Conservation (phyloP, 768 basidiomycete genomes). For the Coprinellus micaceus region DNA sequence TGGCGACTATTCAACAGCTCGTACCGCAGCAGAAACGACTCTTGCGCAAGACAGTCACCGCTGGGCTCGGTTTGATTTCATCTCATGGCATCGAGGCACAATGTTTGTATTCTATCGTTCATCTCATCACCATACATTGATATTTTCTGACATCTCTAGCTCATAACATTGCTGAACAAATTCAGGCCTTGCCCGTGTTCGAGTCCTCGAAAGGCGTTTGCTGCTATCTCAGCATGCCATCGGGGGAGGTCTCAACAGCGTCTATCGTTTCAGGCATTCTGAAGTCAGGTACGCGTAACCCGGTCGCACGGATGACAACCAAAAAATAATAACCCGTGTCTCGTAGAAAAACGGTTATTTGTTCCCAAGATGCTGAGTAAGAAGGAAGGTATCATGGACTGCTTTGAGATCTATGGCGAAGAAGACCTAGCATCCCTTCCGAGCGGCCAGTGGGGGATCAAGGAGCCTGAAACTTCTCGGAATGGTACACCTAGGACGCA, state of each 20-base stretch:
- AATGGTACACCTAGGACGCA: constrained; percentile 41
- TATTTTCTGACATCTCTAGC: constrained; percentile 3
- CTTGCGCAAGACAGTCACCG: constrained; percentile 49
- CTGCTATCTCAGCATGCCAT: constrained; percentile 81
- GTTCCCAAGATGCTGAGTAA: constrained; percentile 59
- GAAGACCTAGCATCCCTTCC: constrained; percentile 58
- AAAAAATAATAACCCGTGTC: not conserved
- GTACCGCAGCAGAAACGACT: constrained; percentile 43
- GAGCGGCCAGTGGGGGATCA: constrained; percentile 70
- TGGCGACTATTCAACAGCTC: constrained; percentile 6
- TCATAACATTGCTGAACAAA: constrained; percentile 39
- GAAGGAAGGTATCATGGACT: constrained; percentile 53
- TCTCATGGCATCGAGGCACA: constrained; percentile 49
- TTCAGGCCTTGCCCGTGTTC: constrained; percentile 53
- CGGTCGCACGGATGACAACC: too few species aligned
- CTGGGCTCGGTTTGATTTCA: constrained; percentile 43
- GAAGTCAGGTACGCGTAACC: constrained; percentile 40
- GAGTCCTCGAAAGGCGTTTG: constrained; percentile 47
- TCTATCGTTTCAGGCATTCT: constrained; percentile 50
- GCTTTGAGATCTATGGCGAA: constrained; percentile 55
- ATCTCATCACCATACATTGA: not conserved
- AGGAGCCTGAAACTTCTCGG: constrained; percentile 53
- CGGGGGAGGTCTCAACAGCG: constrained; percentile 62
- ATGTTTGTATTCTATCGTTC: constrained; percentile 37
- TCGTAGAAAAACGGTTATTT: constrained; percentile 61